Percentiles rank a stretch among this genome's conserved stretches.
These are phyloP conservation scores for Barbatosphaeria neglecta DNA, from an alignment of 495 filamentous ascomycete genomes.

Conservation along the genomic window DNA sequence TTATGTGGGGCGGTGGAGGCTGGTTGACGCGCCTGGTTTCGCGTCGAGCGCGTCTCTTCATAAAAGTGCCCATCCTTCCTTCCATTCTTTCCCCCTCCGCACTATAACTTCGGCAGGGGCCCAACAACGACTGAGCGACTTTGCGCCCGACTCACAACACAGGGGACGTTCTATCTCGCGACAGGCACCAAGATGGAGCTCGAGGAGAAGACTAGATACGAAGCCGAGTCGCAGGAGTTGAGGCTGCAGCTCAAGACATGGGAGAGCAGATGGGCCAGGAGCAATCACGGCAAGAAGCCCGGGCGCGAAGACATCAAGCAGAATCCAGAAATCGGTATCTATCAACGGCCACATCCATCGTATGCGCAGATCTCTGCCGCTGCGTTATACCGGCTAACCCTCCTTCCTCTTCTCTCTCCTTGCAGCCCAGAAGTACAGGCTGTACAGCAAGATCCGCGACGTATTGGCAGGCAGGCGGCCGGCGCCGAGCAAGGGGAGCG, in stretches of 20 bases:
- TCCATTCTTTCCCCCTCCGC: no score
- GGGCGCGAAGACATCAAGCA: conserved; percentile 78
- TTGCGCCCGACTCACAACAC: no score
- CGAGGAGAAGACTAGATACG: conserved; percentile 22
- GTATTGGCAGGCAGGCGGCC: conserved; percentile 39
- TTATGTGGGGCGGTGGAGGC: no score
- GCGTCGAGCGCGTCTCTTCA: no score
- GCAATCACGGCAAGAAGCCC: conserved; percentile 65
- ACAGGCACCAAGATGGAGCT: conserved; percentile 28
- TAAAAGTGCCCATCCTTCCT: no score
- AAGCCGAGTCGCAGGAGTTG: conserved; percentile 34
- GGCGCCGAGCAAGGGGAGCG: conserved; percentile 25
- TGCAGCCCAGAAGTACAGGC: conserved; percentile 79
- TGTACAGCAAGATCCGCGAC: conserved; percentile 66
- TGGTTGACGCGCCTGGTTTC: no score
- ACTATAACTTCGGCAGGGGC: no score
- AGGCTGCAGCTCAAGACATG: conserved; percentile 74
- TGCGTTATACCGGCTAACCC: not conserved
- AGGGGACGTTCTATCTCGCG: not conserved
- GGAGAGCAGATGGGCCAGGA: conserved; percentile 64
- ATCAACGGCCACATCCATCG: no score
- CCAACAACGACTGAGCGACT: no score
- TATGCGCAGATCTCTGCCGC: no score
- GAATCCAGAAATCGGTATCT: conserved; percentile 65
- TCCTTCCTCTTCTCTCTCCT: not conserved